These are phyloP conservation scores for Psidium friedrichsthalianum DNA, from an alignment of 345 rosid genomes.

Conservation along the genomic window DNA sequence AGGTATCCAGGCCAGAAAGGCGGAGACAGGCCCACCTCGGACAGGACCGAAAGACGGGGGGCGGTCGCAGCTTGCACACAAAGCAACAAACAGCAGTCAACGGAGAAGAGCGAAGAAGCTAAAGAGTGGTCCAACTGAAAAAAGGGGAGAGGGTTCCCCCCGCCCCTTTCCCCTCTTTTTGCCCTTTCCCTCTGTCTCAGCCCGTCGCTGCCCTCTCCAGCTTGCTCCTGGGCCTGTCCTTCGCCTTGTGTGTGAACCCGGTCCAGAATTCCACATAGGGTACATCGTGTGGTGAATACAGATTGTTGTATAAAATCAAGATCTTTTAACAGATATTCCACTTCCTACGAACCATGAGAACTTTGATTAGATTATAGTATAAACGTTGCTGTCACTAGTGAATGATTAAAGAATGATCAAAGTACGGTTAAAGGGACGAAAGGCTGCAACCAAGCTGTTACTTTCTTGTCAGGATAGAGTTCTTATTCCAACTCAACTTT, in stretches of 20 bases:
- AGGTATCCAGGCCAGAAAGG: too few relatives aligned
- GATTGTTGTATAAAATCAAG: constrained; percentile 60
- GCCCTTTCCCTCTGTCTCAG: too few relatives aligned
- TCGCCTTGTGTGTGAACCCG: constrained; percentile 99
- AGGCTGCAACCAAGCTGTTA: constrained; percentile 31
- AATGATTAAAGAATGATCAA: background rate
- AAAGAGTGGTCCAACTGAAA: too few relatives aligned
- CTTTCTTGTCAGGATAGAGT: constrained; percentile 36
- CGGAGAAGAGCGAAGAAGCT: too few relatives aligned
- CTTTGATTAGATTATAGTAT: background rate
- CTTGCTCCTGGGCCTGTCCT: too few relatives aligned
- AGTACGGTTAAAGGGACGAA: constrained; percentile 8
- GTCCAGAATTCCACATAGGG: constrained; percentile 77
- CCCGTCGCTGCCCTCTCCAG: too few relatives aligned
- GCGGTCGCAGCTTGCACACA: too few relatives aligned
- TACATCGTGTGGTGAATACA: constrained; percentile 76
- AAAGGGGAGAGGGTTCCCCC: too few relatives aligned
- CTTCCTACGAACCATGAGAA: constrained; percentile 33
- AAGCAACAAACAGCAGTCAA: too few relatives aligned
- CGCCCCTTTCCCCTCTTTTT: too few relatives aligned
- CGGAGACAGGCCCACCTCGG: too few relatives aligned
- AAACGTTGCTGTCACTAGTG: background rate
- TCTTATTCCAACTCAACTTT: constrained; percentile 32
- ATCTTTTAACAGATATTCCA: constrained; percentile 57
- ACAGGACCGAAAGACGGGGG: too few relatives aligned